These are phyloP conservation scores for Fennellomyces sp. DNA, from an alignment of 371 early-diverging fungal species.

Conservation along the genomic window DNA sequence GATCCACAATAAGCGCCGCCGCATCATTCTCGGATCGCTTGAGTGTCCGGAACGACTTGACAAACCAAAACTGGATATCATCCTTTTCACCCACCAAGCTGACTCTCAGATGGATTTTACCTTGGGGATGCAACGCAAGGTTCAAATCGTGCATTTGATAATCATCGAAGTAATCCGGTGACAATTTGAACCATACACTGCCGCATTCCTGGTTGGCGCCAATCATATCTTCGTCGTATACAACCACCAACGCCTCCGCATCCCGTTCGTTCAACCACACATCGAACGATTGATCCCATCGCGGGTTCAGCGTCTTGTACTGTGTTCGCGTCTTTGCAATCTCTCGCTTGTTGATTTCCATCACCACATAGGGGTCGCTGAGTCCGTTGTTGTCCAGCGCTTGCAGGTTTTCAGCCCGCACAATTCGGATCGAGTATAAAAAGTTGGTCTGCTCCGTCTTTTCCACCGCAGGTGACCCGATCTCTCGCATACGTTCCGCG, in stretches of 20 bases:
- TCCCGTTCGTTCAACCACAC: slow-evolving; percentile 63
- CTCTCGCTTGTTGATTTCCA: slow-evolving; percentile 57
- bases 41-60: slow-evolving; percentile 77
- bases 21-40: slow-evolving; percentile 76
- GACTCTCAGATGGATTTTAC: slow-evolving; percentile 77
- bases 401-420: slow-evolving; percentile 59
- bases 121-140: slow-evolving; percentile 85
- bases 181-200: slow-evolving; percentile 66
- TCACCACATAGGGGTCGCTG: slow-evolving; percentile 78
- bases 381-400: slow-evolving; percentile 62
- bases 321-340: slow-evolving; percentile 68
- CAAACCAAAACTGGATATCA: slow-evolving; percentile 93
- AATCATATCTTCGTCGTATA: slow-evolving; percentile 79
- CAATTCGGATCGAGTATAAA: slow-evolving; percentile 60
- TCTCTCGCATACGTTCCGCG: slow-evolving; percentile 49
- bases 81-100: slow-evolving; percentile 92
- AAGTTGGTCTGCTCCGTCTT: slow-evolving; percentile 38
- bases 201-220: slow-evolving; percentile 84
- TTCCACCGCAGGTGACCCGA: slow-evolving; percentile 22
- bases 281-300: slow-evolving; percentile 93
- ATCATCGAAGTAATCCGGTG: slow-evolving; percentile 62
- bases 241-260: slow-evolving; percentile 65
- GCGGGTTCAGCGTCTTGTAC: slow-evolving; percentile 78
- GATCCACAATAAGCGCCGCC: slow-evolving; percentile 72
- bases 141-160: slow-evolving; percentile 84